Evolutionary conservation across 805 yeast species (phyloP).

Genomic region (Candida verbasci): DNA sequence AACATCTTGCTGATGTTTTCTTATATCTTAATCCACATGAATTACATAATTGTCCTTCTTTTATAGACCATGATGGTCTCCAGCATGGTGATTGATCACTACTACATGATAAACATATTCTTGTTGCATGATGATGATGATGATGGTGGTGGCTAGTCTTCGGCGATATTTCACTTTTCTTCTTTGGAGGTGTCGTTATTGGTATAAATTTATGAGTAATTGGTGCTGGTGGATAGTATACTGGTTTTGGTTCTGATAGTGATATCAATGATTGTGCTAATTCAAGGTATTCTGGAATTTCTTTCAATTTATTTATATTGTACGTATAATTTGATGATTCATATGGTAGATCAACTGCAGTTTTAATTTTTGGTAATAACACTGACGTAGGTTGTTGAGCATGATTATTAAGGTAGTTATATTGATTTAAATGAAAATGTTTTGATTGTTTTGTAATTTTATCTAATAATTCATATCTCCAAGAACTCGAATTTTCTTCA

Average conservation of each 20-base stretch:
- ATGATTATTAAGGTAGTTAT: slow-evolving; percentile 24
- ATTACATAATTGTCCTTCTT: slow-evolving; percentile 93
- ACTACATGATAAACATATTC: slow-evolving; percentile 87
- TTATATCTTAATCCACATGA: slow-evolving; percentile 94
- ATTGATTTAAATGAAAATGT: slow-evolving; percentile 24
- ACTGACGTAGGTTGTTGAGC: slow-evolving; percentile 9
- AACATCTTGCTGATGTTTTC: slow-evolving; percentile 89
- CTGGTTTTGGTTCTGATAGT: slow-evolving; percentile 23
- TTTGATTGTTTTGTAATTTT: slow-evolving; percentile 22
- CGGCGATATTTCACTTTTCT: slow-evolving; percentile 29
- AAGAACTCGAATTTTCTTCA: too few relatives aligned
- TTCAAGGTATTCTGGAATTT: slow-evolving; percentile 45
- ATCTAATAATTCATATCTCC: slow-evolving; percentile 40
- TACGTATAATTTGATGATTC: too few relatives aligned
- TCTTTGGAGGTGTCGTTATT: slow-evolving; percentile 41
- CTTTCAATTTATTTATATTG: slow-evolving; percentile 39
- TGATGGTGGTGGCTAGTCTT: slow-evolving; percentile 15
- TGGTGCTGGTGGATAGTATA: slow-evolving; percentile 8
- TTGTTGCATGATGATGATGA: too few relatives aligned
- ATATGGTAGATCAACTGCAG: too few relatives aligned
- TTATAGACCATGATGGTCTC: slow-evolving; percentile 94
- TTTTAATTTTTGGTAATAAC: slow-evolving; percentile 13
- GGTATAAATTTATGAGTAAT: slow-evolving; percentile 30
- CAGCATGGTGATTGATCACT: slow-evolving; percentile 93
- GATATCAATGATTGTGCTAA: slow-evolving; percentile 40